phyloP scores from a whole-genome alignment of 495 filamentous ascomycete species.

The Neurospora tetraspora region DNA sequence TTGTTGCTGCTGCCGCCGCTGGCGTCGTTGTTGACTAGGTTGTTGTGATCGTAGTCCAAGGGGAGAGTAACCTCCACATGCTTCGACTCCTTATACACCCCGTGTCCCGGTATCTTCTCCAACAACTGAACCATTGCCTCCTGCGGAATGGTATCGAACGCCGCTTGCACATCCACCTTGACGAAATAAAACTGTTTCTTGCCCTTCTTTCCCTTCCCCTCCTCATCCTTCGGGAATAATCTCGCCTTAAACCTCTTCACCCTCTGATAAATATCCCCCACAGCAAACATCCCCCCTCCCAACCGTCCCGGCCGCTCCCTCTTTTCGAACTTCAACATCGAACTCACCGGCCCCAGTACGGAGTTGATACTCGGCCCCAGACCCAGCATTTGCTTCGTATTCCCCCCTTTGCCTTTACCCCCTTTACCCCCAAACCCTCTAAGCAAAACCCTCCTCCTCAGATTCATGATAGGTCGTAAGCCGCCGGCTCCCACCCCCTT shows the following conservation, averaged over 20 bases:
- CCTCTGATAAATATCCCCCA: conserved; percentile 70
- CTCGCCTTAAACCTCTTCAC: conserved; percentile 69
- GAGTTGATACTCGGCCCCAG: conserved; percentile 74
- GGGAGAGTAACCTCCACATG: conserved; percentile 52
- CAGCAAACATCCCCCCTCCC: conserved; percentile 68
- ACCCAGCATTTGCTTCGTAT: conserved; percentile 18
- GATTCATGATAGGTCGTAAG: conserved; percentile 77
- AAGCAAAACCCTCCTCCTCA: conserved; percentile 52
- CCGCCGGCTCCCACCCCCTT: conserved; percentile 36
- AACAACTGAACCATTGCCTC: conserved; percentile 57
- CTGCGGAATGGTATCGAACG: conserved; percentile 95
- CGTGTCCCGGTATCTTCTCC: conserved; percentile 49
- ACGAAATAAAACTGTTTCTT: conserved; percentile 54
- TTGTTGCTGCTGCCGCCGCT: no score
- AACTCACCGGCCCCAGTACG: conserved; percentile 62
- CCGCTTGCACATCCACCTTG: conserved; percentile 84
- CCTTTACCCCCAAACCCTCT: conserved; percentile 4
- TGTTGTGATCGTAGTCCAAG: conserved; percentile 11
- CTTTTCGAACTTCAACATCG: conserved; percentile 70
- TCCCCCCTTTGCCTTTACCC: not conserved
- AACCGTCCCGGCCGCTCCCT: conserved; percentile 43
- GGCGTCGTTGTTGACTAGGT: conserved; percentile 26
- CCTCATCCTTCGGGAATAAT: no score
- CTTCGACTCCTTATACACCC: conserved; percentile 60
- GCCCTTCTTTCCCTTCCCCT: not conserved